A percentile compares a stretch with the other conserved stretches of the same genome.
phyloP scores from a whole-genome alignment of 306 rosid species.

The Macrotyloma uniflorum region DNA sequence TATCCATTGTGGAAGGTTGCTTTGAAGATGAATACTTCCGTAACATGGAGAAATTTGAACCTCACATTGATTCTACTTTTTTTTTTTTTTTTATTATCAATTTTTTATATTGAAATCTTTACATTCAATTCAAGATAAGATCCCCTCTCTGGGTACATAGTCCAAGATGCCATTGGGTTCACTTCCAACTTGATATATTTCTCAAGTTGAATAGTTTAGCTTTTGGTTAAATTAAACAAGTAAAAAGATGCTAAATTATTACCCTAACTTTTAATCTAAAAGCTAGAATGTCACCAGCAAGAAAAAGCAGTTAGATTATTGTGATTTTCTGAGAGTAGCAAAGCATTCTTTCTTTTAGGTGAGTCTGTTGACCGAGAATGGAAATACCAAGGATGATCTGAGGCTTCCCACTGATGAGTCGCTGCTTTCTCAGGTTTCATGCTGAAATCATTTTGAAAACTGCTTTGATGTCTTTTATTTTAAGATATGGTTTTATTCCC shows the following conservation, averaged over 20 bases:
- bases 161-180: background rate
- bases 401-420: conserved; percentile 76
- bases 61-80: background rate
- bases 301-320: background rate
- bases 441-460: background rate
- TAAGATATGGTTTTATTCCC: background rate
- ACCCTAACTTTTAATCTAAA: background rate
- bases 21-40: background rate
- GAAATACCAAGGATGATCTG: conserved; percentile 82
- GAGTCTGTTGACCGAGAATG: conserved; percentile 71
- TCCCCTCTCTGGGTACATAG: too few relatives aligned
- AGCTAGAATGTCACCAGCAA: background rate
- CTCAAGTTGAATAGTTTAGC: background rate
- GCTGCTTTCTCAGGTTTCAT: conserved; percentile 62
- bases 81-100: too few relatives aligned
- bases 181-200: conserved; percentile 5
- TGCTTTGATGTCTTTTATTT: background rate
- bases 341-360: conserved; percentile 49
- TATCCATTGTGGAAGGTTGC: background rate
- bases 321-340: background rate
- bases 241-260: background rate
- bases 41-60: background rate
- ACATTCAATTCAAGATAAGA: background rate
- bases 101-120: background rate
- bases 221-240: background rate